These are phyloP conservation scores for Hanseniaspora lachancei DNA, from an alignment of 805 yeast genomes.

Conservation along the genomic window DNA sequence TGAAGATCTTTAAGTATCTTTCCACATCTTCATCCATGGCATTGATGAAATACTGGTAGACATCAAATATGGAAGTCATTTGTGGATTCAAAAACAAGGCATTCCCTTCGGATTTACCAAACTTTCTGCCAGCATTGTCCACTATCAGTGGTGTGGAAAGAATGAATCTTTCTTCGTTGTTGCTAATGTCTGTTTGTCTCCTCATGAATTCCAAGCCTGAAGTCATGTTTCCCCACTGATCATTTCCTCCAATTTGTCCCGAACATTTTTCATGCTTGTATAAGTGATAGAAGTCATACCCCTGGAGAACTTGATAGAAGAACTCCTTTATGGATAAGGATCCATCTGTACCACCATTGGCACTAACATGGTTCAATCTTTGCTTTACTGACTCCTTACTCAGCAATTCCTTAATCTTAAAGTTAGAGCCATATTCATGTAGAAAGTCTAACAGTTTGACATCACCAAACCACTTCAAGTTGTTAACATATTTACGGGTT, in stretches of 20 bases:
- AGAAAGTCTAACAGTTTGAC: slow-evolving; percentile 66
- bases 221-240: slow-evolving; percentile 96
- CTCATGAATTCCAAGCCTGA: slow-evolving; percentile 86
- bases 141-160: slow-evolving; percentile 82
- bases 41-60: slow-evolving; percentile 76
- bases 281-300: slow-evolving; percentile 81
- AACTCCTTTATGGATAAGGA: slow-evolving; percentile 81
- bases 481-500: slow-evolving; percentile 39
- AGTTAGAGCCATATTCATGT: slow-evolving; percentile 59
- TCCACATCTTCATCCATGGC: slow-evolving; percentile 64
- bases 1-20: slow-evolving; percentile 59
- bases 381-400: slow-evolving; percentile 76
- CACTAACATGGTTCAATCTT: slow-evolving; percentile 39
- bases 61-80: slow-evolving; percentile 65
- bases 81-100: slow-evolving; percentile 73
- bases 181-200: slow-evolving; percentile 30
- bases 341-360: not conserved
- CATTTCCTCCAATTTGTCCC: slow-evolving; percentile 88
- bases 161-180: slow-evolving; percentile 38
- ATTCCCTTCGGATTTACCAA: slow-evolving; percentile 95
- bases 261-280: slow-evolving; percentile 44
- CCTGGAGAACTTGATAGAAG: slow-evolving; percentile 83
- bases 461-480: slow-evolving; percentile 75
- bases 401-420: slow-evolving; percentile 76
- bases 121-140: slow-evolving; percentile 79